Percentiles rank a stretch among this genome's conserved stretches.
phyloP scores from a whole-genome alignment of 164 flowering plant species.

The Houttuynia cordata region DNA sequence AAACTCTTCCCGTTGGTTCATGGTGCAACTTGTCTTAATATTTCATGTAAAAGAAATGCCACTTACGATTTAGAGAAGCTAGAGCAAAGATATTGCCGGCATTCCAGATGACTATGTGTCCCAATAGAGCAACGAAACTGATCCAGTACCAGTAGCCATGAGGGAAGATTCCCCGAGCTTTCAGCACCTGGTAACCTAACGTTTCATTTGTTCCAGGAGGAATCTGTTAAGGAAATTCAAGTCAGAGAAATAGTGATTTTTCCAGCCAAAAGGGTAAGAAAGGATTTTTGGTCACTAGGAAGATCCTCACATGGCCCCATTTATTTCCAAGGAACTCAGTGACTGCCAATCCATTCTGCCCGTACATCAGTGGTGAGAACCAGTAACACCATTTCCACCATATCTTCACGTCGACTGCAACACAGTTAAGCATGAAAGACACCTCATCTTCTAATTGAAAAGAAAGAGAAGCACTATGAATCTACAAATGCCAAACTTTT shows the following conservation, averaged over 20 bases:
- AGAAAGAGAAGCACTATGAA: not conserved
- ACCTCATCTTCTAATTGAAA: too few species aligned
- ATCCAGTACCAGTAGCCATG: constrained; percentile 33
- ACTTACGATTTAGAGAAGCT: constrained; percentile 24
- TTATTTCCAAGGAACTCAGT: constrained; percentile 50
- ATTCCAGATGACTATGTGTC: constrained; percentile 21
- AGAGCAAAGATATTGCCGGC: constrained; percentile 16
- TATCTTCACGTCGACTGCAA: constrained; percentile 22
- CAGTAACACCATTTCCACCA: constrained; percentile 70
- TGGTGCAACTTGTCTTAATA: constrained; percentile 8
- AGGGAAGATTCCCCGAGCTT: constrained; percentile 25
- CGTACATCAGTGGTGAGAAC: constrained; percentile 52
- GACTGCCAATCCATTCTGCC: constrained; percentile 31
- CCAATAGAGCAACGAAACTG: constrained; percentile 19
- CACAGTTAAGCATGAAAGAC: too few species aligned
- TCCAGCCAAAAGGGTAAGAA: too few species aligned
- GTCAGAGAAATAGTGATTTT: not conserved
- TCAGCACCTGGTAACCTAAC: constrained; percentile 14
- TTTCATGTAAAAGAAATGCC: not conserved
- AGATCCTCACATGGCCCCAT: constrained; percentile 37
- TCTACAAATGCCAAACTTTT: not conserved
- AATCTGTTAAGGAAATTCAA: constrained; percentile 1
- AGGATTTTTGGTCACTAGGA: not conserved
- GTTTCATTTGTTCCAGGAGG: constrained; percentile 5
- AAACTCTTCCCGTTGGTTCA: too few species aligned